phyloP scores from a whole-genome alignment of 345 rosid species.

The Eucalyptus lansdowneana region DNA sequence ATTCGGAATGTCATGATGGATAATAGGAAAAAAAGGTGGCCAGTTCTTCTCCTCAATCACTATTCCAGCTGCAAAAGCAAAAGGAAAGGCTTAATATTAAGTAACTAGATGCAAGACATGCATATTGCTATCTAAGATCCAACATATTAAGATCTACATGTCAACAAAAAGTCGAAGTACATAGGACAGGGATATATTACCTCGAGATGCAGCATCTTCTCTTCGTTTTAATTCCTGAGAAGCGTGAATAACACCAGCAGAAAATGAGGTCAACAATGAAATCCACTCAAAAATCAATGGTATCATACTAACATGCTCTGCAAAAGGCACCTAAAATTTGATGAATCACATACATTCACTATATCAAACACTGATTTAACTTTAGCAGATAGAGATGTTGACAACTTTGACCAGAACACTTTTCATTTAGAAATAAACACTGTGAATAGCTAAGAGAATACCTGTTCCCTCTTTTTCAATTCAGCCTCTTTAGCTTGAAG shows the following conservation, averaged over 20 bases:
- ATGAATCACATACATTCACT: background rate
- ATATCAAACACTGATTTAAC: background rate
- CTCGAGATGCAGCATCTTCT: conserved; percentile 72
- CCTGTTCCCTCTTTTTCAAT: conserved; percentile 81
- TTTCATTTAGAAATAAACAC: background rate
- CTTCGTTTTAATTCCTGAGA: conserved; percentile 72
- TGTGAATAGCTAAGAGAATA: background rate
- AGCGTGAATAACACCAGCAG: background rate
- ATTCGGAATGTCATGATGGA: conserved; percentile 88
- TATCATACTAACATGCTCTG: background rate
- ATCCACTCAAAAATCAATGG: background rate
- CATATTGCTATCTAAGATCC: background rate
- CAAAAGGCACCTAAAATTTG: background rate
- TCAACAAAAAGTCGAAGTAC: background rate
- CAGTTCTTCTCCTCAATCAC: conserved; percentile 89
- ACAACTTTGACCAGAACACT: background rate
- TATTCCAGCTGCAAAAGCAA: conserved; percentile 73
- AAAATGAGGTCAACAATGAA: background rate
- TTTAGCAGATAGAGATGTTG: background rate
- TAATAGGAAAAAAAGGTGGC: conserved; percentile 89
- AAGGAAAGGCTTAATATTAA: background rate
- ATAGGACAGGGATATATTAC: conserved; percentile 3
- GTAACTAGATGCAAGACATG: background rate
- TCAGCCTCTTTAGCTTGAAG: conserved; percentile 94
- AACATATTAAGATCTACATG: background rate